Evolutionary conservation across 306 rosid genomes (phyloP).

Genomic region (Prinsepia uniflora): DNA sequence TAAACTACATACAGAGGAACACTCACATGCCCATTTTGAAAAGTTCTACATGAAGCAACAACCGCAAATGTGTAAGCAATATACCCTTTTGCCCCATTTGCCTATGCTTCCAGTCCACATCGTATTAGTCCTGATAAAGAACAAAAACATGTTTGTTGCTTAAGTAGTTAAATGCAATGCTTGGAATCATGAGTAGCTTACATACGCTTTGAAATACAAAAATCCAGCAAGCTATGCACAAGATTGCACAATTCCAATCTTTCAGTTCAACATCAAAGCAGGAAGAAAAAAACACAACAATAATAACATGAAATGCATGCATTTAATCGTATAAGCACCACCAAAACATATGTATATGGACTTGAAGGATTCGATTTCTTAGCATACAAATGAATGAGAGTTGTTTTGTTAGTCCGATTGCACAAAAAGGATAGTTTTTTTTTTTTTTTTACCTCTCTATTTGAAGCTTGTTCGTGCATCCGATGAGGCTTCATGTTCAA

Average conservation of each 20-base stretch:
- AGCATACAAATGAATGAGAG: not conserved
- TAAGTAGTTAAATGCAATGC: not conserved
- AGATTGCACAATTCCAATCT: not conserved
- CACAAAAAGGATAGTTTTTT: not conserved
- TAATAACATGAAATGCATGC: not conserved
- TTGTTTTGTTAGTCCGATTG: not conserved
- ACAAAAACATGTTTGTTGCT: conserved; percentile 5
- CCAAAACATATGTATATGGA: too few species aligned
- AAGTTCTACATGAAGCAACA: conserved; percentile 23
- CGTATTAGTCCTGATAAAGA: conserved; percentile 29
- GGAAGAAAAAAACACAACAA: not conserved
- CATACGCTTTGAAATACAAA: not conserved
- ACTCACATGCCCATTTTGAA: conserved; percentile 20
- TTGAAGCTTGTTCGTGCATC: conserved; percentile 76
- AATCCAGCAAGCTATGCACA: not conserved
- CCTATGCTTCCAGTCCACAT: conserved; percentile 14
- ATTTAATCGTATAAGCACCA: not conserved
- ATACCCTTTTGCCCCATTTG: conserved; percentile 7
- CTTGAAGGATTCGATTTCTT: not conserved
- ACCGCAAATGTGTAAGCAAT: conserved; percentile 1
- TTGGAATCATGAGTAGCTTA: conserved; percentile 1
- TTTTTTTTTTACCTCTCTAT: conserved; percentile 58
- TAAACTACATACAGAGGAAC: conserved; percentile 18
- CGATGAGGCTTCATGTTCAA: conserved; percentile 87
- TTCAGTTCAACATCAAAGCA: not conserved